Evolutionary conservation across 805 yeast genomes (phyloP).

Genomic region (Lachancea sp.): DNA sequence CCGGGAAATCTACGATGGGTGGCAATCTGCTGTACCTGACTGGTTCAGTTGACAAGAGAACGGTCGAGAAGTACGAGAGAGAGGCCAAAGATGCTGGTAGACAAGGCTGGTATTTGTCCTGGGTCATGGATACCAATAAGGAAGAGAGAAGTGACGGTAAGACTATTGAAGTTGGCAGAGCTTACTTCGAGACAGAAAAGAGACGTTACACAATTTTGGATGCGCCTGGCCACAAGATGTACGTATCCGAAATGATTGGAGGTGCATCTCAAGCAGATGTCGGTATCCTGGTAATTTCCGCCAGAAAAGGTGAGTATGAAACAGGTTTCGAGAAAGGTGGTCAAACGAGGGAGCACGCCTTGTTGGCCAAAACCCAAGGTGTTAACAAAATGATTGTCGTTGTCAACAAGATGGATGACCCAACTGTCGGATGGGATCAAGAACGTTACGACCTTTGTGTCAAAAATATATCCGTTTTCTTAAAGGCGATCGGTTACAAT

Average conservation of each 20-base stretch:
- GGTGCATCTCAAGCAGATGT: slow-evolving; percentile 99
- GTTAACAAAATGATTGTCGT: slow-evolving; percentile 90
- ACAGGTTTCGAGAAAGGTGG: slow-evolving; percentile 99
- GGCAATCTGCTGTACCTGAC: slow-evolving; percentile 91
- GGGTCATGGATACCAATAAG: slow-evolving; percentile 99
- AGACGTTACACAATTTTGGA: slow-evolving; percentile 96
- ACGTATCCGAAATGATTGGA: slow-evolving; percentile 98
- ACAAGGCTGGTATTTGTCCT: slow-evolving; percentile 98
- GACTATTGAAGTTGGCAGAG: slow-evolving; percentile 98
- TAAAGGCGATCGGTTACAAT: slow-evolving; percentile 84
- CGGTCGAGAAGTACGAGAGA: slow-evolving; percentile 94
- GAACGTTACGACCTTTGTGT: slow-evolving; percentile 96
- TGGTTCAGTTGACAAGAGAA: slow-evolving; percentile 97
- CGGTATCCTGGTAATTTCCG: slow-evolving; percentile 93
- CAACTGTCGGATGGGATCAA: slow-evolving; percentile 93
- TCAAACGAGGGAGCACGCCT: slow-evolving; percentile 96
- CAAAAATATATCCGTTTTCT: slow-evolving; percentile 64
- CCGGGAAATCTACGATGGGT: slow-evolving; percentile 99
- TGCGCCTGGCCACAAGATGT: slow-evolving; percentile 99
- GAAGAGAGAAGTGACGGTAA: slow-evolving; percentile 99
- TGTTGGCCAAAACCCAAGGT: slow-evolving; percentile 97
- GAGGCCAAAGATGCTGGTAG: slow-evolving; percentile 99
- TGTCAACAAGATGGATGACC: slow-evolving; percentile 98
- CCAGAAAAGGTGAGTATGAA: slow-evolving; percentile 99
- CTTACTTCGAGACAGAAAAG: slow-evolving; percentile 94